Conservation (phyloP, 306 rosid genomes). For the Prunus padus region DNA sequence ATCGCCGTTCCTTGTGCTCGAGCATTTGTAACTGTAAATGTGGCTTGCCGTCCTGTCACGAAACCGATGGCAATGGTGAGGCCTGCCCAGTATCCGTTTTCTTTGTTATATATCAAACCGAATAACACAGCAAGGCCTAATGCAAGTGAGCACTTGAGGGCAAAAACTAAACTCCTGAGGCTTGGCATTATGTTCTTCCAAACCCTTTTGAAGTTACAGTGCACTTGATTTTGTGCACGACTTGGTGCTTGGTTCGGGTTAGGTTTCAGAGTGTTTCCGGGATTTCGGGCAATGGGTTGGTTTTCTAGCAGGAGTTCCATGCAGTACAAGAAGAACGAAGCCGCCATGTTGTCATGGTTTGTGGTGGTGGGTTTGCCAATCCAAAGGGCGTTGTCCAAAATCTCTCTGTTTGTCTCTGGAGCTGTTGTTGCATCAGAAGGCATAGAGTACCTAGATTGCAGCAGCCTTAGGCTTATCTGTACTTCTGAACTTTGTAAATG, state of each 20-base stretch:
- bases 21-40: slow-evolving; percentile 59
- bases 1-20: slow-evolving; percentile 78
- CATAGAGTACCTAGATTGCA: slow-evolving; percentile 36
- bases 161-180: slow-evolving; percentile 44
- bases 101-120: slow-evolving; percentile 55
- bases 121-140: slow-evolving; percentile 65
- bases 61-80: slow-evolving; percentile 64
- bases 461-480: slow-evolving; percentile 37
- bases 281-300: slow-evolving; percentile 28
- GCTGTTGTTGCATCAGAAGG: slow-evolving; percentile 40
- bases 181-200: slow-evolving; percentile 40
- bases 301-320: slow-evolving; percentile 48
- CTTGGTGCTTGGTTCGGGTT: not conserved
- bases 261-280: slow-evolving; percentile 14
- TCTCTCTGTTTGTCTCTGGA: slow-evolving; percentile 28
- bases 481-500: slow-evolving; percentile 32
- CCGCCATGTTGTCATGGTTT: slow-evolving; percentile 40
- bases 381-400: slow-evolving; percentile 22
- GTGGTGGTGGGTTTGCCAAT: slow-evolving; percentile 26
- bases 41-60: slow-evolving; percentile 55
- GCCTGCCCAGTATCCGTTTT: slow-evolving; percentile 75
- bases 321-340: slow-evolving; percentile 63
- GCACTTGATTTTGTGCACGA: not conserved
- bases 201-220: slow-evolving; percentile 14
- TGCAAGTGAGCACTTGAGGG: slow-evolving; percentile 67